Base-by-base conservation (phyloP, 768 basidiomycete species). In the Rhizopogon sp. region DNA sequence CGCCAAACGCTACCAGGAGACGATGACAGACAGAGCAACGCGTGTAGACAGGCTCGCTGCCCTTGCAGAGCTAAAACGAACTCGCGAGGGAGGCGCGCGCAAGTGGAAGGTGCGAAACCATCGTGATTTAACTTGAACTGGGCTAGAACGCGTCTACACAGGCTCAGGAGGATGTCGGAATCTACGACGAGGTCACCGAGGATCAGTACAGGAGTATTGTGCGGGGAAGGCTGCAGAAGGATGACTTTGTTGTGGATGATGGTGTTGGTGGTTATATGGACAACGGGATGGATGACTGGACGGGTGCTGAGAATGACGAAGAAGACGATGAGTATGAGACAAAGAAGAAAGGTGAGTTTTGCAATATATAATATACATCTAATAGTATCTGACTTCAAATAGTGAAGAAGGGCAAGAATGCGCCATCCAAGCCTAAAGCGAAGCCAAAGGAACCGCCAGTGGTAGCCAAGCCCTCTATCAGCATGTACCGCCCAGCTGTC, bases 231-330 rank as follows among this genome's bases (percentile, higher is more conserved):
- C 77, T 97, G 6, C 85, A 90, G 56, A 75, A 76, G 60, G 93
- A 98, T 60, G 97, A 99, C 68, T 99, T 99, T 58, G 91, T 98
- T 17, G 87, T 89, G 39, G 97, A 98, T 64, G 97, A 98, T 72
- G 93, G 93, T 28, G 81, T 88, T 0, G 80, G 77, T 13, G 97
- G 93, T 5, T 98, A 99, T 63, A 85, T 88, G 68, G 97, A 99
- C 74, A 92, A 97, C 65, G 97, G 97, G 5, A 87, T 93, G 85
- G 97, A 98, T 56, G 94, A 96, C 64, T 98, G 92, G 87, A 82
- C 80, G 33, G 80, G 78, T 28, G 80, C 75, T 8, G 76, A 79
- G 29, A 76, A 79, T 45, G 77, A 79, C 6, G 80, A 85, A 41
- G 84, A 83, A 6, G 74, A 70, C 16, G 70, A 73, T 31, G 56